phyloP scores from a whole-genome alignment of 1,284 basidiomycete species.

The Ustilago sp. region DNA sequence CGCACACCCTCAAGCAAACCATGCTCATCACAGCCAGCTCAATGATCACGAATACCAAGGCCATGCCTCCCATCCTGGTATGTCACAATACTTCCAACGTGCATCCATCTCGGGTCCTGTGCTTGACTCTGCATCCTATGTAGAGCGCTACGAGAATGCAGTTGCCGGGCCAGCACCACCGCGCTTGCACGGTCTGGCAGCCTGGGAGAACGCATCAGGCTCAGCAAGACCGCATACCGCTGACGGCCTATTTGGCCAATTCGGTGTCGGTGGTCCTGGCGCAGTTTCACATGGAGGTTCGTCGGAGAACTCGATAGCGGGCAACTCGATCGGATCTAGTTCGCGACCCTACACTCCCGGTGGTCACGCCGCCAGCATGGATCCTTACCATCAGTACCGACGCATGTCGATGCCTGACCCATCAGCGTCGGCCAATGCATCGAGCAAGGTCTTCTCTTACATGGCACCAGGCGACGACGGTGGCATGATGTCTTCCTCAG shows the following conservation, averaged over 20 bases:
- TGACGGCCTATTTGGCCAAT: conserved; percentile 62
- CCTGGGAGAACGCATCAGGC: conserved; percentile 58
- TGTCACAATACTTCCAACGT: conserved; percentile 49
- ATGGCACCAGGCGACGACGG: conserved; percentile 45
- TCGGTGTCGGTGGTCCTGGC: conserved; percentile 19
- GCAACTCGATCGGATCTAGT: conserved; percentile 12
- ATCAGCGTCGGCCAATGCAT: conserved; percentile 2
- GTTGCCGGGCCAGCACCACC: conserved; percentile 44
- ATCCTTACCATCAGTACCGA: conserved; percentile 35
- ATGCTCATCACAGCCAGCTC: conserved; percentile 17
- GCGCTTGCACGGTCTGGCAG: conserved; percentile 51
- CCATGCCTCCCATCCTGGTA: conserved; percentile 13
- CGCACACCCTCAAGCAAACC: conserved; percentile 14
- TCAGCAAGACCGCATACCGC: conserved; percentile 62
- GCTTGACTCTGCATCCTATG: conserved; percentile 33
- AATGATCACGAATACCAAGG: conserved; percentile 30
- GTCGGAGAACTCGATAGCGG: conserved; percentile 12
- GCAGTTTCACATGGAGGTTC: conserved; percentile 22
- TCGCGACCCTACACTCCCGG: conserved; percentile 40
- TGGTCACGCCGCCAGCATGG: conserved; percentile 15
- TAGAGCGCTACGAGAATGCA: conserved; percentile 28
- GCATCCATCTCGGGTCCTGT: conserved; percentile 58
- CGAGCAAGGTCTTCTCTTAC: conserved; percentile 56
- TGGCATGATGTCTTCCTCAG: conserved; percentile 15
- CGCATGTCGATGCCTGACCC: conserved; percentile 49